phyloP scores from a whole-genome alignment of 2,329 filamentous ascomycete species.

The Fusarium anthophilum region DNA sequence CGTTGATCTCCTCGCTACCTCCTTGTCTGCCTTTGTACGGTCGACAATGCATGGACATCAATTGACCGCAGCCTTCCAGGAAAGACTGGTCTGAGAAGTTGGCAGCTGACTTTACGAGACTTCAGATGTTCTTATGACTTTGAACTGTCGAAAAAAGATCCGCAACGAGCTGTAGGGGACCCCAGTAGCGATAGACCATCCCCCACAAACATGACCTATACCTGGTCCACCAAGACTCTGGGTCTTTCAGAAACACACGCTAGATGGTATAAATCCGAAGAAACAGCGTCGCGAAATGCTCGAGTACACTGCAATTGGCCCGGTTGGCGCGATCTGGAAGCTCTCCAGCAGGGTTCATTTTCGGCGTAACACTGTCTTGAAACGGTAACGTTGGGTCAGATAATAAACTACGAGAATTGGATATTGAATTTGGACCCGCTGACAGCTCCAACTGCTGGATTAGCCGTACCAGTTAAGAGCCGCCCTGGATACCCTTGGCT shows the following conservation, averaged over 20 bases:
- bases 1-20: background rate
- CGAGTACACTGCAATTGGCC: constrained; percentile 33
- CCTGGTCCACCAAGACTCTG: constrained; percentile 10
- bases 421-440: constrained; percentile 36
- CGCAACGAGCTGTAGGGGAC: constrained; percentile 23
- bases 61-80: background rate
- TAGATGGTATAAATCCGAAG: constrained; percentile 18
- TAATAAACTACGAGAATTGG: constrained; percentile 26
- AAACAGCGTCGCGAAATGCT: constrained; percentile 18
- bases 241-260: constrained; percentile 5
- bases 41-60: background rate
- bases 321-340: constrained; percentile 34
- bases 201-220: constrained; percentile 7
- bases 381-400: constrained; percentile 12
- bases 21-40: background rate
- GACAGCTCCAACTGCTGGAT: constrained; percentile 26
- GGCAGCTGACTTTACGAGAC: constrained; percentile 31
- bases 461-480: constrained; percentile 45
- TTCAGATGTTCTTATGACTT: constrained; percentile 33
- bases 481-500: constrained; percentile 30
- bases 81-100: constrained; percentile 2
- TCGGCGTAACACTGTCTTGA: constrained; percentile 17
- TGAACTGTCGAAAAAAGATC: constrained; percentile 18
- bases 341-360: constrained; percentile 1
- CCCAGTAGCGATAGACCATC: constrained; percentile 18